Evolutionary conservation across 768 basidiomycete genomes (phyloP).

Genomic region (Suillus clintonianus): DNA sequence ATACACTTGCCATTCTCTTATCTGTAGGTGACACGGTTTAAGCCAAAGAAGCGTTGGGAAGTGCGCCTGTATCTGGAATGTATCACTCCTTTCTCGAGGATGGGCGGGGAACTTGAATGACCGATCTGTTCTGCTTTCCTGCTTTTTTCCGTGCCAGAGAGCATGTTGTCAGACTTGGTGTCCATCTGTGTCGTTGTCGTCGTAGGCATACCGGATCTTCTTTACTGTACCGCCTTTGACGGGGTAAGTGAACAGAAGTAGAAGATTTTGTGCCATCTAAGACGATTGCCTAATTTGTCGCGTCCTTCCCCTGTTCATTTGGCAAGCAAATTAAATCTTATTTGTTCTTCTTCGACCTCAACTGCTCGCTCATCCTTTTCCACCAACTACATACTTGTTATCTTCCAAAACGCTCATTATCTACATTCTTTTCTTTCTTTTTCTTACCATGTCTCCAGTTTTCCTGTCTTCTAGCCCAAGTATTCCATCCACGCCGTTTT

Average conservation of each 20-base stretch:
- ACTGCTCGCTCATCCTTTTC: background rate
- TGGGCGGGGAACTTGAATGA: background rate
- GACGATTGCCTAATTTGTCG: background rate
- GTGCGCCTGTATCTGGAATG: background rate
- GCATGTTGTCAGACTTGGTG: too few relatives aligned
- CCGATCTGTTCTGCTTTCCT: background rate
- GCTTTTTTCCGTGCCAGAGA: background rate
- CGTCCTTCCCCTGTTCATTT: slow-evolving; percentile 3
- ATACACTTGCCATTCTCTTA: background rate
- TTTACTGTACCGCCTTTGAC: background rate
- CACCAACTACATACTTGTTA: background rate
- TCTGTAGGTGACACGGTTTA: background rate
- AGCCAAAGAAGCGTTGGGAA: background rate
- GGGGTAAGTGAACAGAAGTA: background rate
- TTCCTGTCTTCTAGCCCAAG: background rate
- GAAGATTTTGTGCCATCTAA: background rate
- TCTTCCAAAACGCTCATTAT: background rate
- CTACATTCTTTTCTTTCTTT: background rate
- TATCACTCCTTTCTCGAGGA: background rate
- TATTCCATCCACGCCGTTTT: background rate
- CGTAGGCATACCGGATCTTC: background rate
- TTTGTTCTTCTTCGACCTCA: background rate
- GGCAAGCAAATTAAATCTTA: slow-evolving; percentile 3
- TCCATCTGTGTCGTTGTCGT: background rate
- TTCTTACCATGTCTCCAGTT: background rate